These are phyloP conservation scores for Termitomyces sp. DNA, from an alignment of 768 basidiomycete species.

Conservation along the genomic window DNA sequence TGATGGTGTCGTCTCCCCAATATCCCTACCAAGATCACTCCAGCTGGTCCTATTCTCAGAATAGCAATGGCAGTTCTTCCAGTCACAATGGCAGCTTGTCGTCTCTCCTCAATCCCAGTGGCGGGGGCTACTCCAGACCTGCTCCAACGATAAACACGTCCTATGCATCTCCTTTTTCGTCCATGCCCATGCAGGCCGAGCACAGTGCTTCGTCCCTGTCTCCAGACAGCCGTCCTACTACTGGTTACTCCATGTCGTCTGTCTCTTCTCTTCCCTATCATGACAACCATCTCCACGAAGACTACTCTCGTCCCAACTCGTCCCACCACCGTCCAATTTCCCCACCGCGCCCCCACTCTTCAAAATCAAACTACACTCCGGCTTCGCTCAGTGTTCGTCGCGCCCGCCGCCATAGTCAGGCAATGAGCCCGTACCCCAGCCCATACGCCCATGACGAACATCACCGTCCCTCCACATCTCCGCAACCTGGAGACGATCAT, in stretches of 20 bases:
- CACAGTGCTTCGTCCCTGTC: constrained; percentile 72
- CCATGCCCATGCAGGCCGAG: constrained; percentile 61
- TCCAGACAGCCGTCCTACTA: constrained; percentile 81
- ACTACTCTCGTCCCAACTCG: constrained; percentile 72
- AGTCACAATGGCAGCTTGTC: constrained; percentile 72
- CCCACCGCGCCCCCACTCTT: constrained; percentile 55
- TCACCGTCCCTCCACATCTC: constrained; percentile 67
- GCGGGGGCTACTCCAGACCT: constrained; percentile 50
- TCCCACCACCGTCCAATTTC: constrained; percentile 72
- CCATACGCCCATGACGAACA: constrained; percentile 68
- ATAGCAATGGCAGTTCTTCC: constrained; percentile 45
- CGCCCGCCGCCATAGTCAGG: constrained; percentile 76
- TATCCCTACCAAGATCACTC: constrained; percentile 63
- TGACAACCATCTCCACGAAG: constrained; percentile 46
- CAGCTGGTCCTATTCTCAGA: constrained; percentile 45
- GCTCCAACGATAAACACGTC: constrained; percentile 70
- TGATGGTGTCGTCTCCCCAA: constrained; percentile 44
- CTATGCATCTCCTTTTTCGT: constrained; percentile 66
- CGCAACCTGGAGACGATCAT: constrained; percentile 58
- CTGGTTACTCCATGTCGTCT: constrained; percentile 82
- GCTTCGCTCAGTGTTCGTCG: constrained; percentile 66
- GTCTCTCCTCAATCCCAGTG: constrained; percentile 72
- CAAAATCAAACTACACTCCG: constrained; percentile 50
- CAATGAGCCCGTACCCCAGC: constrained; percentile 82
- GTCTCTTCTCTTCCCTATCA: constrained; percentile 75